Percentiles rank a stretch among this genome's conserved stretches.
phyloP scores from a whole-genome alignment of 129 eudicot species.

The Tagetes erecta region DNA sequence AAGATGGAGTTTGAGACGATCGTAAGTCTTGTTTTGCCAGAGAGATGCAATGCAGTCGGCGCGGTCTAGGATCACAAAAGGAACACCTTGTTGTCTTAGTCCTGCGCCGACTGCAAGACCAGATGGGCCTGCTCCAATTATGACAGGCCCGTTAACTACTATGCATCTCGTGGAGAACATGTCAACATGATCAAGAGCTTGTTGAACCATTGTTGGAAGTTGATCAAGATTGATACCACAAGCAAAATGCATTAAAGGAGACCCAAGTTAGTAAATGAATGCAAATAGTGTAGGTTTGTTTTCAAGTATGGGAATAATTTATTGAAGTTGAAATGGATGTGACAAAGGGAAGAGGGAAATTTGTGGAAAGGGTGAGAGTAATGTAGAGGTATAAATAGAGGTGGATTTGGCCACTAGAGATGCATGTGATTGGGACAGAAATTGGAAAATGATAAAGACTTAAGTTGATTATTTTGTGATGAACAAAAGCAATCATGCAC shows the following conservation, averaged over 20 bases:
- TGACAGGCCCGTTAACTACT: conserved; percentile 86
- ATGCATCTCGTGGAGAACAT: conserved; percentile 63
- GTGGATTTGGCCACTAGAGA: conserved; percentile 39
- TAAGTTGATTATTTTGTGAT: conserved; percentile 25
- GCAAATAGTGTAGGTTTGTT: conserved; percentile 11
- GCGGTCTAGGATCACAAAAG: conserved; percentile 73
- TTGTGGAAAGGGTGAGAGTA: conserved; percentile 60
- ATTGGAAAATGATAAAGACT: conserved; percentile 46
- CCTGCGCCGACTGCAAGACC: conserved; percentile 93
- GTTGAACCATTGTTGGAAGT: conserved; percentile 34
- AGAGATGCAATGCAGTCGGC: conserved; percentile 94
- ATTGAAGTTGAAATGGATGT: conserved; percentile 18
- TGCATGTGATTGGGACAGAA: conserved; percentile 59
- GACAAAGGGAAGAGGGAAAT: conserved; percentile 35
- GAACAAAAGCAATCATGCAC: conserved; percentile 21
- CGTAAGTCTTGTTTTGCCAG: conserved; percentile 87
- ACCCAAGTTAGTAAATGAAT: conserved; percentile 16
- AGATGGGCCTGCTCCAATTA: conserved; percentile 95
- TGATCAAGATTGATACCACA: conserved; percentile 29
- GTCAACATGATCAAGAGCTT: conserved; percentile 28
- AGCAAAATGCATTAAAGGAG: conserved; percentile 40
- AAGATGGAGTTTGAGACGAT: conserved; percentile 88
- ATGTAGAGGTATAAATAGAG: conserved; percentile 63
- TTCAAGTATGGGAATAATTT: conserved; percentile 14
- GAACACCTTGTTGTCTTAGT: conserved; percentile 73